These are phyloP conservation scores for Metarhizium humberi DNA, from an alignment of 2,329 filamentous ascomycete genomes.

Conservation along the genomic window DNA sequence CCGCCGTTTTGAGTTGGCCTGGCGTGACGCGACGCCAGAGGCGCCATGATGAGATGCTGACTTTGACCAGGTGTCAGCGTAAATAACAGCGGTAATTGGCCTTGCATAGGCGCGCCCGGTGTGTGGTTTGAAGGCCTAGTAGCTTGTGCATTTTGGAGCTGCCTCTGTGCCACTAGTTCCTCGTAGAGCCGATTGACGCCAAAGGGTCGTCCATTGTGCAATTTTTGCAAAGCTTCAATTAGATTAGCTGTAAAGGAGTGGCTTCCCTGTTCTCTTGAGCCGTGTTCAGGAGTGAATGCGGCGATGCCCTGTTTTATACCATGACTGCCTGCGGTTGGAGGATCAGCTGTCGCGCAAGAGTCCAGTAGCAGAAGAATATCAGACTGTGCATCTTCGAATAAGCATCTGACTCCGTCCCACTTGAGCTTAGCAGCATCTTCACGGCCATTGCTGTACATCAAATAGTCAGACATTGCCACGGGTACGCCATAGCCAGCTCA, in stretches of 20 bases:
- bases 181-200: slow-evolving; percentile 47
- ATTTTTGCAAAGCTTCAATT: slow-evolving; percentile 43
- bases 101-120: slow-evolving; percentile 21
- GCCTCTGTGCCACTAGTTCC: slow-evolving; percentile 38
- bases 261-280: slow-evolving; percentile 31
- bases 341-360: slow-evolving; percentile 47
- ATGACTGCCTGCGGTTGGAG: slow-evolving; percentile 38
- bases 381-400: slow-evolving; percentile 53
- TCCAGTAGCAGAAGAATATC: slow-evolving; percentile 56
- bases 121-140: slow-evolving; percentile 36
- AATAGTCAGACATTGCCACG: slow-evolving; percentile 23
- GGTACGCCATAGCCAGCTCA: background rate
- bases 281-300: slow-evolving; percentile 44
- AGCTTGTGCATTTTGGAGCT: slow-evolving; percentile 33
- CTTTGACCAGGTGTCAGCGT: slow-evolving; percentile 44
- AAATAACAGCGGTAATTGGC: slow-evolving; percentile 41
- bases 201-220: slow-evolving; percentile 45
- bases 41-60: slow-evolving; percentile 43
- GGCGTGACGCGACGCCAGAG: slow-evolving; percentile 26
- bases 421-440: slow-evolving; percentile 52
- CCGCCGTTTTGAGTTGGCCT: slow-evolving; percentile 19
- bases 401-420: slow-evolving; percentile 53
- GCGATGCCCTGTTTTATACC: slow-evolving; percentile 55
- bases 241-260: slow-evolving; percentile 51
- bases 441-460: slow-evolving; percentile 38